phyloP scores from a whole-genome alignment of 2,329 filamentous ascomycete species.

The Cytospora mali region DNA sequence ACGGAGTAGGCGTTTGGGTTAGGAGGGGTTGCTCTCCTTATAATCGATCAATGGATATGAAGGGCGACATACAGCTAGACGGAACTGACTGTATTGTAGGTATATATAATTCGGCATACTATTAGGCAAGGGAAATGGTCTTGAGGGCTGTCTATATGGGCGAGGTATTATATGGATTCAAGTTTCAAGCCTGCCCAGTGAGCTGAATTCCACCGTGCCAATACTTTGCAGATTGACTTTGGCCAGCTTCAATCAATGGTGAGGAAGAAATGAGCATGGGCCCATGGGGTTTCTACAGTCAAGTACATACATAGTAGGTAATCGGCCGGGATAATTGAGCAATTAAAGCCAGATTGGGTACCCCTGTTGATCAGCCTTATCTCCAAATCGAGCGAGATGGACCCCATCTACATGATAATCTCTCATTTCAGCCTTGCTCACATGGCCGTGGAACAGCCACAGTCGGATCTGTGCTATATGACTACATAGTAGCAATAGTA shows the following conservation, averaged over 20 bases:
- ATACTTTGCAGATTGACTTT: not conserved
- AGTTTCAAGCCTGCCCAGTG: too few relatives aligned
- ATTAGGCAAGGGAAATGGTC: not conserved
- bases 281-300: too few relatives aligned
- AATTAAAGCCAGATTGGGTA: not conserved
- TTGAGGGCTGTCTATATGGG: not conserved
- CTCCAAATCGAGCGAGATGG: not conserved
- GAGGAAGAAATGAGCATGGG: not conserved
- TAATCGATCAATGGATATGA: not conserved
- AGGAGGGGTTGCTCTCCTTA: not conserved
- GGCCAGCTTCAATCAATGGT: not conserved
- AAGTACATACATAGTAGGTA: too few relatives aligned
- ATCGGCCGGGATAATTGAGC: not conserved
- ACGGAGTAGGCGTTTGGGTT: not conserved
- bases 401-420: not conserved
- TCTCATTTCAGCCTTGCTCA: not conserved
- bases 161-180: not conserved
- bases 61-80: not conserved
- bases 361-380: conserved; percentile 1
- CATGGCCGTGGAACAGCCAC: not conserved
- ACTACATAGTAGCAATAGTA: too few relatives aligned
- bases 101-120: not conserved
- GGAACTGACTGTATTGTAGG: not conserved
- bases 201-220: too few relatives aligned
- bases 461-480: not conserved